Conservation (phyloP, 192 early-diverging fungal species). For the Coemansia sp. region DNA sequence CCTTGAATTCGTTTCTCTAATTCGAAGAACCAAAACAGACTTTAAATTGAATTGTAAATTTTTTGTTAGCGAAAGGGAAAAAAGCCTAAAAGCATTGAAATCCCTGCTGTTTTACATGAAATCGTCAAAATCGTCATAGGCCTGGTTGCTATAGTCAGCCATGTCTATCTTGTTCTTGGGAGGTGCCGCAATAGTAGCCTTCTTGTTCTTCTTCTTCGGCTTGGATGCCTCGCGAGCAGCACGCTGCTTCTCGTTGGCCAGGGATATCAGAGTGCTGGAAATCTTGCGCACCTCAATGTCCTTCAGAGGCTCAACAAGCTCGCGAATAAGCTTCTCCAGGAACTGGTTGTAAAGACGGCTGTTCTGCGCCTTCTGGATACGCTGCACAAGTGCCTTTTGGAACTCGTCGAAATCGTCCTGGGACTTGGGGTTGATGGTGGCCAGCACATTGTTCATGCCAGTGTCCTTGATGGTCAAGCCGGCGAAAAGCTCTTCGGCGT, state of each 20-base stretch:
- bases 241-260: conserved; percentile 77
- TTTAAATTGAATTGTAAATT: too few relatives aligned
- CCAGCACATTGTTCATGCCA: conserved; percentile 25
- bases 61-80: too few relatives aligned
- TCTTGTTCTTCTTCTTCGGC: conserved; percentile 70
- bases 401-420: conserved; percentile 70
- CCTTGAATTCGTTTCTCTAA: too few relatives aligned
- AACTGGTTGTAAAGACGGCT: conserved; percentile 57
- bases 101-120: conserved; percentile 50
- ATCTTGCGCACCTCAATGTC: conserved; percentile 68
- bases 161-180: conserved; percentile 39
- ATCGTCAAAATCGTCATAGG: conserved; percentile 58
- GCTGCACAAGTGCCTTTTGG: conserved; percentile 59
- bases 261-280: conserved; percentile 59
- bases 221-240: conserved; percentile 62
- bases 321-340: conserved; percentile 66
- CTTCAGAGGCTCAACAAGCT: conserved; percentile 59
- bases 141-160: conserved; percentile 57
- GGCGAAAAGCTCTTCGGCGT: conserved; percentile 64
- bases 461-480: conserved; percentile 60
- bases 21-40: too few relatives aligned
- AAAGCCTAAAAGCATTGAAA: too few relatives aligned
- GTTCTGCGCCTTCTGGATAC: conserved; percentile 57
- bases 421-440: conserved; percentile 60
- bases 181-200: conserved; percentile 27